A percentile compares a stretch with the other conserved stretches of the same genome.
These are phyloP conservation scores for Erigeron philadelphicus DNA, from an alignment of 140 eudicot genomes.

Conservation along the genomic window DNA sequence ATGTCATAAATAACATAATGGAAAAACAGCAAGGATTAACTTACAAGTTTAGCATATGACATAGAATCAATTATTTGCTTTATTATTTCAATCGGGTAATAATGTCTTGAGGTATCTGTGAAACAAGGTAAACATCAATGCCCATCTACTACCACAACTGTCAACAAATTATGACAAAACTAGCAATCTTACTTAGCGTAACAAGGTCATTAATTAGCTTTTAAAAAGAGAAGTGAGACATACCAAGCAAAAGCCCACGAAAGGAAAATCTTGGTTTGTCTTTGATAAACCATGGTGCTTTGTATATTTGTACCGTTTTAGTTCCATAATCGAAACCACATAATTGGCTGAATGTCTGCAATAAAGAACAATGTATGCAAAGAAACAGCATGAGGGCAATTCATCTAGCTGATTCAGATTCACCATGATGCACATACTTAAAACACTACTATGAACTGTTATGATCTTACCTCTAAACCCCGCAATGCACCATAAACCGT, in stretches of 20 bases:
- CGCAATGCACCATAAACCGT: constrained; percentile 91
- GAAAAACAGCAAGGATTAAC: constrained; percentile 20
- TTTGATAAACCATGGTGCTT: constrained; percentile 88
- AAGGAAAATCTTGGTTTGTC: constrained; percentile 85
- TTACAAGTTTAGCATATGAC: constrained; percentile 95
- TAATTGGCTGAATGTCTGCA: constrained; percentile 89
- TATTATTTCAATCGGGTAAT: constrained; percentile 64
- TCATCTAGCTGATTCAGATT: no score
- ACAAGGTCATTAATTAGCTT: not conserved
- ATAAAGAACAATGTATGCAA: not conserved
- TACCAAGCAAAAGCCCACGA: constrained; percentile 95
- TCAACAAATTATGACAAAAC: not conserved
- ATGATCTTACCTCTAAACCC: constrained; percentile 73
- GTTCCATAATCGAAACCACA: constrained; percentile 71
- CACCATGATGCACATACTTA: not conserved
- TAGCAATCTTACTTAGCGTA: not conserved
- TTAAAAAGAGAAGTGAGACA: constrained; percentile 16
- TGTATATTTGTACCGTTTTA: constrained; percentile 61
- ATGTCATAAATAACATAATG: not conserved
- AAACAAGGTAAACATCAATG: constrained; percentile 16
- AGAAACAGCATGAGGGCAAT: constrained; percentile 31
- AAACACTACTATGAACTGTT: constrained; percentile 8
- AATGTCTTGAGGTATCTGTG: constrained; percentile 94
- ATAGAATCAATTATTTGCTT: constrained; percentile 90
- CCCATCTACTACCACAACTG: not conserved